Evolutionary conservation across 495 filamentous ascomycete genomes (phyloP).

Genomic region (Mytilinidion resinicola): DNA sequence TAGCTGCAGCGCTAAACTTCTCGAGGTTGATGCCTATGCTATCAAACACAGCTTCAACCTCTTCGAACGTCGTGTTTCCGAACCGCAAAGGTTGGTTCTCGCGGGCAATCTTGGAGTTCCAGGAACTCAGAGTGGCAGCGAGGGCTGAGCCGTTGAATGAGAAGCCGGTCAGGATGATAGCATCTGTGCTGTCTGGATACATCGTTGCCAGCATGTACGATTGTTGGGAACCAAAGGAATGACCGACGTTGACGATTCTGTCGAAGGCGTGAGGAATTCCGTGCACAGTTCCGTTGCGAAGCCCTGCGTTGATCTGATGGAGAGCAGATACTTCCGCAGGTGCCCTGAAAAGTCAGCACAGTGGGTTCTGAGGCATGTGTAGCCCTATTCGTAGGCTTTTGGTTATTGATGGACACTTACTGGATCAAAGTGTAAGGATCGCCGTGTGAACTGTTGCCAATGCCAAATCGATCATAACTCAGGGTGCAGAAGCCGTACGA

Average conservation of each 20-base stretch:
- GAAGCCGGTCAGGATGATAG: slow-evolving; percentile 54
- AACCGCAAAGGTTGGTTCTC: slow-evolving; percentile 40
- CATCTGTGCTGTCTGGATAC: slow-evolving; percentile 50
- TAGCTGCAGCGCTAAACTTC: slow-evolving; percentile 3
- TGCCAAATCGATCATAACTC: slow-evolving; percentile 52
- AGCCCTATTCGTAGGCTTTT: neutral
- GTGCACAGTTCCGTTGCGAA: slow-evolving; percentile 42
- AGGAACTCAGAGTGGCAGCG: slow-evolving; percentile 34
- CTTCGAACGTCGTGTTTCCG: slow-evolving; percentile 24
- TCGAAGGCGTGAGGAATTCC: slow-evolving; percentile 32
- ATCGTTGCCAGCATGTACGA: slow-evolving; percentile 42
- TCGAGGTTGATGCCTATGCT: slow-evolving; percentile 1
- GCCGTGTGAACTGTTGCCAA: slow-evolving; percentile 49
- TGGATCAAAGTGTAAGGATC: slow-evolving; percentile 53
- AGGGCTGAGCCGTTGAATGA: slow-evolving; percentile 34
- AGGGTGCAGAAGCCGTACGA: slow-evolving; percentile 49
- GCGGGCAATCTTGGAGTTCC: slow-evolving; percentile 42
- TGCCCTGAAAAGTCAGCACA: slow-evolving; percentile 8
- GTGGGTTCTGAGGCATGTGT: neutral
- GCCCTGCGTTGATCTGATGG: slow-evolving; percentile 41
- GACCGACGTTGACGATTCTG: slow-evolving; percentile 54
- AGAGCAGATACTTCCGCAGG: slow-evolving; percentile 48
- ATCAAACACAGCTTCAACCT: neutral
- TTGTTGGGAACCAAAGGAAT: slow-evolving; percentile 47
- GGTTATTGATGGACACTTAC: neutral